phyloP scores from a whole-genome alignment of 108 stramenopile genomes.

The Fragilaria crotonensis region DNA sequence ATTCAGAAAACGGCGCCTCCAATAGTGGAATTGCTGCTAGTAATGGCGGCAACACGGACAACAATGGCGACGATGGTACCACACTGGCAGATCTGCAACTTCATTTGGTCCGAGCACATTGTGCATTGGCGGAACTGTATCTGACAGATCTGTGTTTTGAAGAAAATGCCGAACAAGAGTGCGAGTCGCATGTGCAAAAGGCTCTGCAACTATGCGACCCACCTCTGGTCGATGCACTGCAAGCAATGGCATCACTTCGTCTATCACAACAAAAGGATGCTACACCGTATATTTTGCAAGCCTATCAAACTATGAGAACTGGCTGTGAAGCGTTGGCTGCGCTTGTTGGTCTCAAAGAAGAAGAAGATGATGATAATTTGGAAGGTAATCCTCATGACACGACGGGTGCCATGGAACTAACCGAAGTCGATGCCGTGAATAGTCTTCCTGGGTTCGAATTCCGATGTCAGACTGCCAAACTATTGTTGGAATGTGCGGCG shows the following conservation, averaged over 20 bases:
- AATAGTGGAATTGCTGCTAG: conserved; percentile 5
- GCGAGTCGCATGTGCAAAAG: conserved; percentile 48
- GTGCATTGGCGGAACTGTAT: conserved; percentile 77
- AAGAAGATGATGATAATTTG: conserved; percentile 8
- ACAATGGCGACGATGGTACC: neutral
- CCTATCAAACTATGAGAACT: conserved; percentile 60
- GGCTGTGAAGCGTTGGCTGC: conserved; percentile 71
- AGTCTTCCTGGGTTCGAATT: conserved; percentile 72
- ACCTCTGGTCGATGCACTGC: conserved; percentile 68
- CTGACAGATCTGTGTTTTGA: conserved; percentile 86
- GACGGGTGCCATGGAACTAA: conserved; percentile 28
- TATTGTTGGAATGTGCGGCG: conserved; percentile 74
- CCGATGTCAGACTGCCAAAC: conserved; percentile 76
- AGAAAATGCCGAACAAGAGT: conserved; percentile 68
- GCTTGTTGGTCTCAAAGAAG: conserved; percentile 58
- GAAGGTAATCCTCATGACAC: neutral
- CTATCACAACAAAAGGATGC: conserved; percentile 76
- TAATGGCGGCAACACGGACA: conserved; percentile 12
- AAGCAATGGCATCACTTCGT: conserved; percentile 74
- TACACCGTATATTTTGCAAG: conserved; percentile 46
- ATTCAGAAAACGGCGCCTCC: conserved; percentile 7
- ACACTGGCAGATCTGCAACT: too few relatives aligned
- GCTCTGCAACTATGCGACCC: conserved; percentile 48
- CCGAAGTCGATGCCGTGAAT: conserved; percentile 42
- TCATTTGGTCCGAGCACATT: conserved; percentile 70